Conservation (phyloP, 2,329 filamentous ascomycete genomes). For the Dactylellina cionopaga region DNA sequence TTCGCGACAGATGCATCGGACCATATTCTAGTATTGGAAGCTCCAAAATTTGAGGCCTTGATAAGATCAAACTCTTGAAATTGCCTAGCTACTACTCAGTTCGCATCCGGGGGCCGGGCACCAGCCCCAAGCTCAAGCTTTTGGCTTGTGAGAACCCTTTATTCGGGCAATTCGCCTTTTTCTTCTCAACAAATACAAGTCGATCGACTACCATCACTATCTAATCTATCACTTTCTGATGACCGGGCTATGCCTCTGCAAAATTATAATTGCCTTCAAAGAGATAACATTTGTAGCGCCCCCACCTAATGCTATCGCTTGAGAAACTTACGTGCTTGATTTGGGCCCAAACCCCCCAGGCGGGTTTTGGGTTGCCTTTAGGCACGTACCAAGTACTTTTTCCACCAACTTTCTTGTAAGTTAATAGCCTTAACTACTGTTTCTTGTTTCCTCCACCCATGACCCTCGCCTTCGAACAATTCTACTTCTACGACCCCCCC, state of each 20-base stretch:
- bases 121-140: background rate
- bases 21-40: slow-evolving; percentile 23
- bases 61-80: background rate
- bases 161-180: background rate
- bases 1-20: too few relatives aligned
- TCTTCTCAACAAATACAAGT: too few relatives aligned
- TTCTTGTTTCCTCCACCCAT: slow-evolving; percentile 63
- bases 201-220: too few relatives aligned
- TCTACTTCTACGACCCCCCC: slow-evolving; percentile 65
- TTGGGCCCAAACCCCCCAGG: background rate
- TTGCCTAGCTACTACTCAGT: background rate
- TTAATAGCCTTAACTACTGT: slow-evolving; percentile 62
- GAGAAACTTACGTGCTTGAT: too few relatives aligned
- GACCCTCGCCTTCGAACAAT: slow-evolving; percentile 66
- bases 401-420: slow-evolving; percentile 66
- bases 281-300: too few relatives aligned
- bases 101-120: background rate
- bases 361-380: background rate
- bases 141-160: slow-evolving; percentile 1
- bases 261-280: too few relatives aligned
- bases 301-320: too few relatives aligned
- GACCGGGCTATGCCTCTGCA: background rate
- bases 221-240: too few relatives aligned
- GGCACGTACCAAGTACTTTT: slow-evolving; percentile 59
- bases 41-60: background rate